Percentiles rank a stretch among this genome's conserved stretches.
Conservation (phyloP, 148 eudicot species). For the Nepenthes gracilis region DNA sequence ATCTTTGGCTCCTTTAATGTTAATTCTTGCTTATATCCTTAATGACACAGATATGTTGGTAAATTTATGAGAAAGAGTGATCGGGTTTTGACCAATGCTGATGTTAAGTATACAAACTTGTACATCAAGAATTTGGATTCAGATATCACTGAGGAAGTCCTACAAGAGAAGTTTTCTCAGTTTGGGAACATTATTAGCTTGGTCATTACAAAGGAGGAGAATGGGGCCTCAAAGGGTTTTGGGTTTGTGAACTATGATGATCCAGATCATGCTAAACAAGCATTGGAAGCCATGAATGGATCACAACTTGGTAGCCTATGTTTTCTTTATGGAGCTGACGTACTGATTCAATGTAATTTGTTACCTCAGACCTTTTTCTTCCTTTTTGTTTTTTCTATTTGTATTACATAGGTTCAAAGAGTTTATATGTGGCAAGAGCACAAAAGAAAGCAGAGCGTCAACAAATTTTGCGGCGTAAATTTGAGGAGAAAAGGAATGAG, state of each 20-base stretch:
- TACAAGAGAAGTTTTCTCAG: slow-evolving; percentile 46
- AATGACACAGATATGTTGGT: slow-evolving; percentile 42
- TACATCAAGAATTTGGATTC: slow-evolving; percentile 63
- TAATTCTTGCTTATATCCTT: background rate
- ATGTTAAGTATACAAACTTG: slow-evolving; percentile 52
- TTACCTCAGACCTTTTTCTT: background rate
- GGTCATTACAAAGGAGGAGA: slow-evolving; percentile 48
- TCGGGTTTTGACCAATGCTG: slow-evolving; percentile 28
- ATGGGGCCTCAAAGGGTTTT: slow-evolving; percentile 60
- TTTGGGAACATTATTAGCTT: slow-evolving; percentile 68
- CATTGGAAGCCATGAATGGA: slow-evolving; percentile 65
- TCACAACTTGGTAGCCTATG: slow-evolving; percentile 38
- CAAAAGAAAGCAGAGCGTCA: slow-evolving; percentile 77
- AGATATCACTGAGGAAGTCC: slow-evolving; percentile 35
- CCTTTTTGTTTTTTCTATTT: background rate
- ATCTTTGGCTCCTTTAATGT: background rate
- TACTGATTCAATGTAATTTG: background rate
- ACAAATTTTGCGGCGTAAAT: slow-evolving; percentile 41
- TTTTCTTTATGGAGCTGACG: background rate
- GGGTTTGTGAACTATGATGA: slow-evolving; percentile 68
- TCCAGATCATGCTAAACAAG: slow-evolving; percentile 52
- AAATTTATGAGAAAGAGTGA: slow-evolving; percentile 57
- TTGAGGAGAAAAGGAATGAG: slow-evolving; percentile 68
- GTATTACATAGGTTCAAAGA: slow-evolving; percentile 45
- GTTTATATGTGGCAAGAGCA: slow-evolving; percentile 64